These are phyloP conservation scores for Tolypocladium tropicale DNA, from an alignment of 2,329 filamentous ascomycete genomes.

Conservation along the genomic window DNA sequence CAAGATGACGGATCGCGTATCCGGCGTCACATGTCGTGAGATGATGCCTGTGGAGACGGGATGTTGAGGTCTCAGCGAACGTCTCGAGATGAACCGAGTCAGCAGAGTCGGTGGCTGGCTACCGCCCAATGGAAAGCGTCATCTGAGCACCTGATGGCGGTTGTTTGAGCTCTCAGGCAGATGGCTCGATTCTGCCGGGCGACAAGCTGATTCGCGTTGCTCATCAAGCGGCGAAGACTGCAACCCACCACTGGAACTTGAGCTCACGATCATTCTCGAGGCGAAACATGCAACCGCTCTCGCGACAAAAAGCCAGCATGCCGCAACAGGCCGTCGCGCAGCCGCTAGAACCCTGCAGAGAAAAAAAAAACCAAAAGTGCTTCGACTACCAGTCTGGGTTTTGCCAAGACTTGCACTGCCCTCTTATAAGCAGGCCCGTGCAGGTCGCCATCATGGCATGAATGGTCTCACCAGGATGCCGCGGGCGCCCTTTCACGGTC, in stretches of 20 bases:
- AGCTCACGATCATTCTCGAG: too few species aligned
- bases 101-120: background rate
- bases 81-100: background rate
- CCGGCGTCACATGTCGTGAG: background rate
- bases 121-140: background rate
- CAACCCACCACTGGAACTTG: too few species aligned
- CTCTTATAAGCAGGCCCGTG: background rate
- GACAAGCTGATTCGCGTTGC: background rate
- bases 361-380: background rate
- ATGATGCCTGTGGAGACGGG: background rate
- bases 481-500: too few species aligned
- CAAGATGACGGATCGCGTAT: background rate
- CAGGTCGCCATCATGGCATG: background rate
- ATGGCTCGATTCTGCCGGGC: background rate
- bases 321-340: background rate
- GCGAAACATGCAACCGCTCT: background rate
- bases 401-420: constrained; percentile 5
- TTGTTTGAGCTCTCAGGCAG: background rate
- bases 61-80: background rate
- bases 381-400: background rate
- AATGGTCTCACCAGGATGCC: background rate
- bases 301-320: background rate
- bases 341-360: background rate
- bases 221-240: too few species aligned
- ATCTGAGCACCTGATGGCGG: background rate